Conservation (phyloP, 2,329 filamentous ascomycete species). For the Scolecobasidium constrictum region DNA sequence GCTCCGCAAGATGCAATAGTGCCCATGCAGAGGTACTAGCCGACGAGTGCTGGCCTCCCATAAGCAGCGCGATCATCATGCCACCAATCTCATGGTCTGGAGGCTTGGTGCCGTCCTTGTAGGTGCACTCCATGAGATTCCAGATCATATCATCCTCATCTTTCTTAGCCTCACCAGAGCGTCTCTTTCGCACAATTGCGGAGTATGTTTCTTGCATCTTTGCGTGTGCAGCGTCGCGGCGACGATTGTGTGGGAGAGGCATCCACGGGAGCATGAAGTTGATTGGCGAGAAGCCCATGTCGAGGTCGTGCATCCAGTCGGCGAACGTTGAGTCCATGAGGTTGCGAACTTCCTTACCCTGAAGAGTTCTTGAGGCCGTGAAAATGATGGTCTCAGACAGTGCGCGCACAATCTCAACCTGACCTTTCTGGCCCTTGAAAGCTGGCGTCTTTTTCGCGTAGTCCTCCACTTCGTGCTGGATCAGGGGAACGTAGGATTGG, state of each 20-base stretch:
- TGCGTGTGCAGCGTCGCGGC: conserved; percentile 66
- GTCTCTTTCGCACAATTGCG: conserved; percentile 67
- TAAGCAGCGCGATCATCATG: conserved; percentile 89
- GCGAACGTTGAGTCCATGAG: conserved; percentile 74
- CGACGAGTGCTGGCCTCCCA: conserved; percentile 86
- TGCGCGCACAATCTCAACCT: conserved; percentile 59
- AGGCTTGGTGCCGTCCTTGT: conserved; percentile 72
- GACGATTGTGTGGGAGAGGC: conserved; percentile 78
- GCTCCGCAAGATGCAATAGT: conserved; percentile 65
- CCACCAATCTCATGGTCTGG: conserved; percentile 78
- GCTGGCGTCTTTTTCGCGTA: conserved; percentile 58
- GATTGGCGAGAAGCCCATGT: conserved; percentile 80
- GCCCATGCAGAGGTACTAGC: conserved; percentile 81
- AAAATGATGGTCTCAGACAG: conserved; percentile 86
- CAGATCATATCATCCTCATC: conserved; percentile 71
- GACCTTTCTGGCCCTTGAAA: conserved; percentile 59
- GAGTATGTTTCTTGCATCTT: conserved; percentile 76
- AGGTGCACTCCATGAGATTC: conserved; percentile 75
- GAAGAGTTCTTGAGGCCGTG: conserved; percentile 74
- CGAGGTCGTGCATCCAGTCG: conserved; percentile 74
- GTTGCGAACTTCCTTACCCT: conserved; percentile 72
- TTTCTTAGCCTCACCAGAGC: conserved; percentile 39
- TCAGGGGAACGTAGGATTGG: conserved; percentile 67
- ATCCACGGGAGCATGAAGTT: conserved; percentile 89
- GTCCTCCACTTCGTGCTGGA: conserved; percentile 60